Base-by-base conservation (phyloP, 768 basidiomycete species). In the Xanthoconium purpureum region DNA sequence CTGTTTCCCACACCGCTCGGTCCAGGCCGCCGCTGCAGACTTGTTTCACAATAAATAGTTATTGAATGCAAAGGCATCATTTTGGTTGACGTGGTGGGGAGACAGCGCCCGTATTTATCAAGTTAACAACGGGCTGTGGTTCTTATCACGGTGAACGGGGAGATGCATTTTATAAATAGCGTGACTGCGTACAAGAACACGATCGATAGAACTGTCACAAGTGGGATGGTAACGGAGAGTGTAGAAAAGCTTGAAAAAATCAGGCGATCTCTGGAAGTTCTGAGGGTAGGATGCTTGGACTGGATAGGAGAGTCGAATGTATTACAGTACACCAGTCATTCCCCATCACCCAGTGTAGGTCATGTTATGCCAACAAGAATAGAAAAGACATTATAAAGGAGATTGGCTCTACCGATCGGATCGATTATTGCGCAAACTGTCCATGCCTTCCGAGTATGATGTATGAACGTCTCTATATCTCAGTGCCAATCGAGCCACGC, bases 331-430 rank as follows among this genome's bases (percentile, higher is more conserved):
- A 59, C 55, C 54, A 49, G 46, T 53, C 37, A 42, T 43, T 43
- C 35, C 47, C 39, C 52, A 50, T 52, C 43, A 35, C 20, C 24
- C 13, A 28, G n/a, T 7, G 43, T 43, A 18, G 39, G 45, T 52
- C 43, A 52, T 47, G 43, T 45, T 30, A 43, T 56, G 52, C 59
- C 54, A 50, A 59, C 49, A 56, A 49, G 40, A 56, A 47, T 51
- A 55, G 44, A 59, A 63, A 48, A 50, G 56, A 59, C 56, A 45
- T 47, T 51, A 53, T 52, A 56, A 55, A 67, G 45, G 20, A 54
- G 44, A 55, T 54, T 53, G 56, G 51, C 49, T 56, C 68, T 68
- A 68, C 57, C 59, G 46, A 60, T 56, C 53, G 49, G 43, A 40
- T 58, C 20, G 52, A 58, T 53, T 47, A 39, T 47, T 48, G 61